phyloP scores from a whole-genome alignment of 2,329 filamentous ascomycete species.

The Verticillium tricorpus region DNA sequence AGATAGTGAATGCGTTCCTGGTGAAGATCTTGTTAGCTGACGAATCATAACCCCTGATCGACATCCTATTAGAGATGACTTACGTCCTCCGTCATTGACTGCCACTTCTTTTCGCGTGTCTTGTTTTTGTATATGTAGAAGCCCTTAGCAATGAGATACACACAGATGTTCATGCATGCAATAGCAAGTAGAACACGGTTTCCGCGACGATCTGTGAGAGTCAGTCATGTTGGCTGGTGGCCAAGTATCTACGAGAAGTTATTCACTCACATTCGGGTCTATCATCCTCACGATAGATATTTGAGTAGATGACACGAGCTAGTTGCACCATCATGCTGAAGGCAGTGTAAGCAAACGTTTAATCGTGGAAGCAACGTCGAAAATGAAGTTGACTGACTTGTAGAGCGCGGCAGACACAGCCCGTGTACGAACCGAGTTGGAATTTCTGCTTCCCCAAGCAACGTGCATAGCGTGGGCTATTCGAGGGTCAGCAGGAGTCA shows the following conservation, averaged over 20 bases:
- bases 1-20: conserved; percentile 8
- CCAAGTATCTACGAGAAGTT: too few species aligned
- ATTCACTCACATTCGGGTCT: conserved; percentile 27
- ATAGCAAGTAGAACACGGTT: conserved; percentile 16
- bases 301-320: conserved; percentile 37
- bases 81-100: conserved; percentile 36
- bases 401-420: conserved; percentile 61
- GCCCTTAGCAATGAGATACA: conserved; percentile 42
- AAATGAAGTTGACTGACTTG: conserved; percentile 29
- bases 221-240: neutral
- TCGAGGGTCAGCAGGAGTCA: conserved; percentile 17
- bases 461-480: conserved; percentile 43
- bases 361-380: neutral
- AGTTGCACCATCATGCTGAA: conserved; percentile 39
- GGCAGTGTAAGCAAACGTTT: conserved; percentile 12
- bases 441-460: conserved; percentile 49
- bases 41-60: too few species aligned
- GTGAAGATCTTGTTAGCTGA: neutral
- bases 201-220: conserved; percentile 7
- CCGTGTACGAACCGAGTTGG: conserved; percentile 55
- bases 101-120: conserved; percentile 41
- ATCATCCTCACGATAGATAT: conserved; percentile 42
- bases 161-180: conserved; percentile 13
- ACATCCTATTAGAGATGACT: neutral
- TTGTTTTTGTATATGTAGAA: conserved; percentile 50